Base-by-base conservation (phyloP, 306 rosid species). In the Potentilla sterilis region DNA sequence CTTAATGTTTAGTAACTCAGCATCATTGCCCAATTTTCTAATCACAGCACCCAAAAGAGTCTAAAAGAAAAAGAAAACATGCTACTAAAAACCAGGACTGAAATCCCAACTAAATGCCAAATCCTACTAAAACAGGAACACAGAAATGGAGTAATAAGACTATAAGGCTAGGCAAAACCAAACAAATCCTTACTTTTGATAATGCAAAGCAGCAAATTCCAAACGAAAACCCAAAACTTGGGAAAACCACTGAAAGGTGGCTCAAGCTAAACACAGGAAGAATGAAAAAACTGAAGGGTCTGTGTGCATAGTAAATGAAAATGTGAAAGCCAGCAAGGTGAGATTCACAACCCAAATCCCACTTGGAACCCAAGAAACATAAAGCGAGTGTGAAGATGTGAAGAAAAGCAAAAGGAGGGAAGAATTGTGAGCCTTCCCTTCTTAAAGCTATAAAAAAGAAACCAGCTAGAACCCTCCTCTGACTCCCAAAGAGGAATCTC, bases 371-470 rank as follows among this genome's bases (percentile, higher is more conserved):
- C 80, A 81, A 83, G 89, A 75, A 84, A 84, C 88, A 83, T 84
- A 85, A 88, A 90, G 92, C 65, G 80, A 76, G 77, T 83, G 84
- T 89, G 87, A 86, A 81, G 89, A 79, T 75, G 85, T 81, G 85
- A 79, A 81, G 83, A 81, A 80, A 79, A 71, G 76, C 83, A 77
- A 75, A 80, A 76, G 74, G 52, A 63, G 76, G 48, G 43, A 79
- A 83, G 77, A 84, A 88, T 81, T 86, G 81, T 74, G 81, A 59
- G 49, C 18, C 72, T 86, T 80, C 80, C 83, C 79, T 79, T 80
- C 52, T 78, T 77, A 87, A 86, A 89, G 90, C 62, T 72, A 75
- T 70, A 79, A 76, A 78, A 85, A 79, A 81, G 44, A 16, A 70
- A 81, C 71, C 51, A 75, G 37, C n/a, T 4, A 59, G 69, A 83